Conservation (phyloP, 768 basidiomycete species). For the Panaeolus papilionaceus region DNA sequence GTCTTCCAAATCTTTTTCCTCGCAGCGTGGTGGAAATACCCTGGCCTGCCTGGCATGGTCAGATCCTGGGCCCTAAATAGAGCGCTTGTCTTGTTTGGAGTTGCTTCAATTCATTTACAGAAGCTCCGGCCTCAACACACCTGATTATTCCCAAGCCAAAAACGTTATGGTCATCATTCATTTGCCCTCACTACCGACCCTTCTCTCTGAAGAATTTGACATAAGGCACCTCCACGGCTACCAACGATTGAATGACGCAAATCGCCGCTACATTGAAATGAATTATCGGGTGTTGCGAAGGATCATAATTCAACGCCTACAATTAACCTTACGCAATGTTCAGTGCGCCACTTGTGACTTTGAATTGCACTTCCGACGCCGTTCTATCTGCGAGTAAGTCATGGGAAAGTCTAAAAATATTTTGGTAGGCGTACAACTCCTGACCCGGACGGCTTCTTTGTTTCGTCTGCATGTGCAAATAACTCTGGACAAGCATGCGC, state of each 20-base stretch:
- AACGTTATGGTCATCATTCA: neutral
- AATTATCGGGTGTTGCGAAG: neutral
- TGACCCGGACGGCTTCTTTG: neutral
- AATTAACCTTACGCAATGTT: neutral
- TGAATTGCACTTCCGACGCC: too few relatives aligned
- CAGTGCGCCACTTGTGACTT: neutral
- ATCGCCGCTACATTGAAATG: neutral
- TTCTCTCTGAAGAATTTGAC: too few relatives aligned
- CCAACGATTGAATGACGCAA: neutral
- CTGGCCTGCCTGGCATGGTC: slow-evolving; percentile 8
- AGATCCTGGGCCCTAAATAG: neutral
- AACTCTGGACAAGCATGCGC: too few relatives aligned
- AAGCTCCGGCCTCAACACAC: neutral
- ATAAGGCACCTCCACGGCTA: neutral
- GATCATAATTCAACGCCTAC: neutral
- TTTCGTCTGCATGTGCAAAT: neutral
- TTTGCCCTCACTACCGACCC: too few relatives aligned
- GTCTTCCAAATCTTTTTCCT: neutral
- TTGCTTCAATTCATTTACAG: neutral
- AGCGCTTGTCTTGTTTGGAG: neutral
- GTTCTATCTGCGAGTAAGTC: neutral
- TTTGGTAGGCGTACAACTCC: neutral
- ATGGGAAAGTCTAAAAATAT: neutral
- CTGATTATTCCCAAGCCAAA: neutral
- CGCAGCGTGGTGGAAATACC: neutral